Evolutionary conservation across 176 grass and related monocot species (phyloP).

Genomic region (Oropetium thomaeum): DNA sequence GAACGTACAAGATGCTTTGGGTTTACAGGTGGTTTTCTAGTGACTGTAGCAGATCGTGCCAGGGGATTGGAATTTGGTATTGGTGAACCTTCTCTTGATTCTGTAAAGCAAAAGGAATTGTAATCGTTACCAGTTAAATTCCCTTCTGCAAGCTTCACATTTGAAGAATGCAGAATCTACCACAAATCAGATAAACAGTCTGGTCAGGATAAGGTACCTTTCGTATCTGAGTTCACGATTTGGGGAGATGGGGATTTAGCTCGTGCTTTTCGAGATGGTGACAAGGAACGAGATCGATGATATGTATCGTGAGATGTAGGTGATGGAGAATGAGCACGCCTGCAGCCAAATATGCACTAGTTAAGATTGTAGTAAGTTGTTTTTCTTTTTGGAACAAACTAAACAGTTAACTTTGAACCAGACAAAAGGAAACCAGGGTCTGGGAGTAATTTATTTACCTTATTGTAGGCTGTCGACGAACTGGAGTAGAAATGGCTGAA

Average conservation of each 20-base stretch:
- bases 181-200: background rate
- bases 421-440: background rate
- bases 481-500: conserved; percentile 46
- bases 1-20: conserved; percentile 45
- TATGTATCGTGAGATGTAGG: conserved; percentile 32
- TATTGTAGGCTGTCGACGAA: conserved; percentile 40
- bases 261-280: conserved; percentile 59
- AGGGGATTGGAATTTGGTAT: conserved; percentile 60
- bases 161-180: conserved; percentile 5
- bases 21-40: conserved; percentile 53
- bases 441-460: conserved; percentile 53
- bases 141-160: conserved; percentile 10
- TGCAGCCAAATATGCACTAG: conserved; percentile 20
- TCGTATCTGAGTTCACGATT: conserved; percentile 32
- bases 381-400: background rate
- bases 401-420: background rate
- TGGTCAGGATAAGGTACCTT: conserved; percentile 27
- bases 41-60: conserved; percentile 51
- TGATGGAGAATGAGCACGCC: conserved; percentile 44
- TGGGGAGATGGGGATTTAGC: conserved; percentile 44
- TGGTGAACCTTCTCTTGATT: conserved; percentile 57
- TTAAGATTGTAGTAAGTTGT: background rate
- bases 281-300: conserved; percentile 50
- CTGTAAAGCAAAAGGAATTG: conserved; percentile 40
- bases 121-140: background rate